A percentile compares a stretch with the other conserved stretches of the same genome.
phyloP scores from a whole-genome alignment of 352 stramenopile genomes.

The Pythium aquatile region DNA sequence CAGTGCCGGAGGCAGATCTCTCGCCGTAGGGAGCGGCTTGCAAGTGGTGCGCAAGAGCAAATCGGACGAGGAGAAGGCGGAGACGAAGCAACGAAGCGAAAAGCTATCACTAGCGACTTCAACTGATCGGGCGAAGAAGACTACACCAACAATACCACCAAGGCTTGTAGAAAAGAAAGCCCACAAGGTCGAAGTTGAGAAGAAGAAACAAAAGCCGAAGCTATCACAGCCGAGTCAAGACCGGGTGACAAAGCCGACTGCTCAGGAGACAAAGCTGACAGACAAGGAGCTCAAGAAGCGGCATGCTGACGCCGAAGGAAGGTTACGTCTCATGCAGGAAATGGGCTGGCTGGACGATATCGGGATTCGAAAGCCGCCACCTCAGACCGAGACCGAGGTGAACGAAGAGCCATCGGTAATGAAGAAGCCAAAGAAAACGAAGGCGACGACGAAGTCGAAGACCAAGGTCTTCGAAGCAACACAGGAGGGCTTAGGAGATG shows the following conservation, averaged over 20 bases:
- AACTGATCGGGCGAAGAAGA: not conserved
- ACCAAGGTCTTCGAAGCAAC: not conserved
- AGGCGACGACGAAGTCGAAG: not conserved
- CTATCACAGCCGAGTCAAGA: constrained; percentile 6
- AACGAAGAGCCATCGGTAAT: not conserved
- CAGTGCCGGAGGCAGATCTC: not conserved
- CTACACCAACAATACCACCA: not conserved
- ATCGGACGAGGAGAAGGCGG: not conserved
- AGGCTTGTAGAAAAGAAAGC: not conserved
- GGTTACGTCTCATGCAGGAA: constrained; percentile 10
- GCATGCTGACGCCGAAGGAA: not conserved
- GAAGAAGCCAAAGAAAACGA: constrained; percentile 12
- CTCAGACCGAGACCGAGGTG: not conserved
- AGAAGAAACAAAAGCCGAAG: constrained; percentile 1
- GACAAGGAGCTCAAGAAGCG: constrained; percentile 13
- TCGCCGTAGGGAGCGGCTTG: constrained; percentile 10
- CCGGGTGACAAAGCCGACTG: not conserved
- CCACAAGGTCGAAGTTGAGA: not conserved
- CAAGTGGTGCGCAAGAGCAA: constrained; percentile 17
- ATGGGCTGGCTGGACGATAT: constrained; percentile 21
- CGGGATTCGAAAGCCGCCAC: not conserved
- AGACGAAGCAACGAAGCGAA: not conserved
- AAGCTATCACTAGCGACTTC: not conserved
- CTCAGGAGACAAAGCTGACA: not conserved
- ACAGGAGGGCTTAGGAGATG: not conserved